Percentiles rank a stretch among this genome's conserved stretches.
phyloP scores from a whole-genome alignment of 164 flowering plant genomes.

The Aristolochia contorta region DNA sequence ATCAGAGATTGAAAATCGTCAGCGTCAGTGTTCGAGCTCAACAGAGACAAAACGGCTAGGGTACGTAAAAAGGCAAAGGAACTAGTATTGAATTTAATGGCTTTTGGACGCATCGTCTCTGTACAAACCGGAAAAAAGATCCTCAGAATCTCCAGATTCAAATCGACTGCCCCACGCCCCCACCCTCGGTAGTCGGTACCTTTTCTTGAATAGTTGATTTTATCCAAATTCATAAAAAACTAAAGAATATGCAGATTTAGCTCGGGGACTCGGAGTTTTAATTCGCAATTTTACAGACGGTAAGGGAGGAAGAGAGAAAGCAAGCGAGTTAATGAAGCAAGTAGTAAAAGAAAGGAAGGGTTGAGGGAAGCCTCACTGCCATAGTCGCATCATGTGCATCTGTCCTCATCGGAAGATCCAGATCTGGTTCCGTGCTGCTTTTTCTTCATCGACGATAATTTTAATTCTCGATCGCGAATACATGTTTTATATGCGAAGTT shows the following conservation, averaged over 20 bases:
- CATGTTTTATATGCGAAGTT: no score
- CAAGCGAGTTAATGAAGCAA: background rate
- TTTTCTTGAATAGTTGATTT: background rate
- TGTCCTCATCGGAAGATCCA: background rate
- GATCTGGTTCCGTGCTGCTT: background rate
- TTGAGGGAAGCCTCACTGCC: background rate
- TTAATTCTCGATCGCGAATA: no score
- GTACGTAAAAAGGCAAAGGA: background rate
- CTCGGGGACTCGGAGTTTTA: no score
- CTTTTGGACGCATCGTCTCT: background rate
- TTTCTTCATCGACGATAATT: no score
- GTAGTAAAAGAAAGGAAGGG: background rate
- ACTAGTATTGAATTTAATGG: background rate
- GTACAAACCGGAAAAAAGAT: background rate
- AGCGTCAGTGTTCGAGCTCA: no score
- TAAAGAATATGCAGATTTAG: no score
- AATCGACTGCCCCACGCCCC: background rate
- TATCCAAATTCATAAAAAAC: no score
- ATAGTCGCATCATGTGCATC: slow-evolving; percentile 1
- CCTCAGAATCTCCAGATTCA: background rate
- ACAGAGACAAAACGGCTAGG: background rate
- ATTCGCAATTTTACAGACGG: no score
- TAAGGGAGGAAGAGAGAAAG: no score
- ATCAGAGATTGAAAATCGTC: no score
- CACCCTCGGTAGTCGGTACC: background rate